Percentiles rank a stretch among this genome's conserved stretches.
These are phyloP conservation scores for Solanum etuberosum DNA, from an alignment of 257 asterid genomes.

Conservation along the genomic window DNA sequence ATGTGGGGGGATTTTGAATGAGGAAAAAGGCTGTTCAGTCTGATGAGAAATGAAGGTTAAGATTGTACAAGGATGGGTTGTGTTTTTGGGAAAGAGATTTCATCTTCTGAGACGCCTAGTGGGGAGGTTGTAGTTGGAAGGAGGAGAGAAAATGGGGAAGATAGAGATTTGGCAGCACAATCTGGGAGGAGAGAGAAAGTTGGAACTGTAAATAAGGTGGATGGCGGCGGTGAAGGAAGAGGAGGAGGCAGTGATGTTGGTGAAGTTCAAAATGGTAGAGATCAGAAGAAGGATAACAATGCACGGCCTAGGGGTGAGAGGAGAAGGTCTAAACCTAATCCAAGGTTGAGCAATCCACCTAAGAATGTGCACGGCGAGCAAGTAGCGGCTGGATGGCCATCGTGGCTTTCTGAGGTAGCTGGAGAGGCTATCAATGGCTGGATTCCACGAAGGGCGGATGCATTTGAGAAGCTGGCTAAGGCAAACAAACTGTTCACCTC, in stretches of 20 bases:
- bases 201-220: constrained; percentile 31
- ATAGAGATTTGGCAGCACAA: constrained; percentile 34
- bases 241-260: constrained; percentile 22
- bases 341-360: constrained; percentile 74
- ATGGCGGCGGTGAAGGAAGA: constrained; percentile 6
- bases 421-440: constrained; percentile 86
- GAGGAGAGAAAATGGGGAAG: constrained; percentile 28
- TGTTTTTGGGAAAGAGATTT: constrained; percentile 70
- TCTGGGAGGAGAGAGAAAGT: constrained; percentile 62
- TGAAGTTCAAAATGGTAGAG: constrained; percentile 42
- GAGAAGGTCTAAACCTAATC: constrained; percentile 70
- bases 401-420: constrained; percentile 83
- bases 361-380: constrained; percentile 76
- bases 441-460: constrained; percentile 84
- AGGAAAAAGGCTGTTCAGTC: constrained; percentile 21
- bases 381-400: constrained; percentile 93
- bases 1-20: constrained; percentile 28
- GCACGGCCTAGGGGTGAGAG: constrained; percentile 43
- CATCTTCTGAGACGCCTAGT: constrained; percentile 40
- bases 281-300: constrained; percentile 32
- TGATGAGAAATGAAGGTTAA: constrained; percentile 59
- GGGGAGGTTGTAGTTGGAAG: constrained; percentile 40
- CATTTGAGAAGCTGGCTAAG: constrained; percentile 78
- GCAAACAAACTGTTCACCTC: constrained; percentile 16
- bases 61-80: constrained; percentile 76